Base-by-base conservation (phyloP, 1,284 basidiomycete species). In the Moesziomyces globuligerus region DNA sequence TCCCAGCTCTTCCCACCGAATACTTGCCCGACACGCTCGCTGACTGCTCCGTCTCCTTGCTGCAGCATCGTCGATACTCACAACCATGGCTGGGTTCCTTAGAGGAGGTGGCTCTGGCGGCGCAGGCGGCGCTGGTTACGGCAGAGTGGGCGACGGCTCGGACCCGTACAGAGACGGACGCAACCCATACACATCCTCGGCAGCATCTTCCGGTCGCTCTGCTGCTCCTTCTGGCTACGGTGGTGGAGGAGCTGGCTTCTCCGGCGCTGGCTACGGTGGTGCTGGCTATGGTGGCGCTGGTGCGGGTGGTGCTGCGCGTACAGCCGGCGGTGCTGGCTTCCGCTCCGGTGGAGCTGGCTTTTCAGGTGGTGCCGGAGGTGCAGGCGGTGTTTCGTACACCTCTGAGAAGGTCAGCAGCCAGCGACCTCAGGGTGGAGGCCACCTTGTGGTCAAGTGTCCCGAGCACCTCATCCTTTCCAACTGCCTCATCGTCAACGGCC, bases 401-500 rank as follows among this genome's bases (percentile, higher is more conserved):
- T 65, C 59, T 2, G 70, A 68, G 48, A 68, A 68, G 52, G 55
- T 46, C 1, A 38, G 40, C 5, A 8, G 55, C 1, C 57, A 57
- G 3, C 46, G 39, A 20, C 32, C 46, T 3, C 5, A 25, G 8
- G 50, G 65, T 17, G 57, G 53, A 23, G 64, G 70, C 9, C 48
- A 72, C 36, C 56, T 72, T 24, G 43, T 72, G 39, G 70, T 72
- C 56, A 76, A 72, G 45, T 76, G 76, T 25, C 80, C 80, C 2
- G 65, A 69, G 23, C 48, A 69, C 38, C 60, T 76, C 28, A 59
- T 72, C 21, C 69, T 73, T 17, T 64, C 76, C 47, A 82, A 82
- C 55, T 79, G 78, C 53, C 40, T 80, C 29, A 64, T 80, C 42
- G 44, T 74, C 51, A 79, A 79, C 48, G 61, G 65, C 13, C 72